A percentile compares a stretch with the other conserved stretches of the same genome.
Evolutionary conservation across 129 eudicot species (phyloP).

Genomic region (Ambrosia trifida): DNA sequence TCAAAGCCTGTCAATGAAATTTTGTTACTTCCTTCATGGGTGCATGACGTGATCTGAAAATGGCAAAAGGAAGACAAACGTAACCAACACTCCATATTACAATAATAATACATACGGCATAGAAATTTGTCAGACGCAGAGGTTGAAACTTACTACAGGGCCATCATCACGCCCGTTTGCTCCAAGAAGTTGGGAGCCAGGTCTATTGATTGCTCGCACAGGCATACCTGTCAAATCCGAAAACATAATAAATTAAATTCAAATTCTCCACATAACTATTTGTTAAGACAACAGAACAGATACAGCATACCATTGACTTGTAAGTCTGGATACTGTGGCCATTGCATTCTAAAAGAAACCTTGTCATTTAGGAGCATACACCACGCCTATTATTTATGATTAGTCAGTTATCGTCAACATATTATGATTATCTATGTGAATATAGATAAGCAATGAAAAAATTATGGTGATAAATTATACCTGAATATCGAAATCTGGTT

Average conservation of each 20-base stretch:
- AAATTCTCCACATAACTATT: neutral
- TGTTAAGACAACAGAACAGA: constrained; percentile 13
- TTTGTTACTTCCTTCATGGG: constrained; percentile 85
- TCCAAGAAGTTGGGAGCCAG: constrained; percentile 89
- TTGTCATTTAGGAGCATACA: constrained; percentile 96
- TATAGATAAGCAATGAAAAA: neutral
- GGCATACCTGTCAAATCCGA: constrained; percentile 61
- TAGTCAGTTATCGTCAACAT: constrained; percentile 21
- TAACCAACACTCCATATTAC: constrained; percentile 19
- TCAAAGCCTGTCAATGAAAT: constrained; percentile 81
- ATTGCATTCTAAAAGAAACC: constrained; percentile 96
- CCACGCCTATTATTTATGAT: constrained; percentile 64
- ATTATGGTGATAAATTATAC: constrained; percentile 38
- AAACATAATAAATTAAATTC: neutral
- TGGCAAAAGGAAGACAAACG: constrained; percentile 23
- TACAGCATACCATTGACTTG: constrained; percentile 73
- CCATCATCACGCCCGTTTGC: constrained; percentile 99
- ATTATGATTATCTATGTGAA: neutral
- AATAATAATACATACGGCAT: neutral
- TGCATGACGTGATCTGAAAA: constrained; percentile 81
- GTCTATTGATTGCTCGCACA: constrained; percentile 89
- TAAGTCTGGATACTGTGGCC: constrained; percentile 95
- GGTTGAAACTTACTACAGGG: constrained; percentile 66
- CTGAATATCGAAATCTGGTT: constrained; percentile 92
- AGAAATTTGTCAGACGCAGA: neutral